These are phyloP conservation scores for Pelargonium myrrhifolium DNA, from an alignment of 441 rosid species.

Conservation along the genomic window DNA sequence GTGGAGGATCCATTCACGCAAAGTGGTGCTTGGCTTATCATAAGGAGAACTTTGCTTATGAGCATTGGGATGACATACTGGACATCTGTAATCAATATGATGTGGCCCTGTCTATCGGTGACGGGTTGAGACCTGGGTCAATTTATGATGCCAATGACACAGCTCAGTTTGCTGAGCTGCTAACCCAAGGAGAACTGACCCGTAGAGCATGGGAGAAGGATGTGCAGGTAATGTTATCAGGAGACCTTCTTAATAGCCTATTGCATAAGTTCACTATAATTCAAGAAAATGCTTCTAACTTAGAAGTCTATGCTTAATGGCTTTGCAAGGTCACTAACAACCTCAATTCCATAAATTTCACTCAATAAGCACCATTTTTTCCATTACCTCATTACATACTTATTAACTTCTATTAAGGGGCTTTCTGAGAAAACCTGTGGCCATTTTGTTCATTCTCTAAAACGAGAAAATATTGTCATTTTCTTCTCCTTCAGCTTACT, in stretches of 20 bases:
- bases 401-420: neutral
- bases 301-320: neutral
- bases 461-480: neutral
- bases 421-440: neutral
- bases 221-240: slow-evolving; percentile 63
- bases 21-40: slow-evolving; percentile 96
- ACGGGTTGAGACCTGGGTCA: slow-evolving; percentile 93
- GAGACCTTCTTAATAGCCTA: neutral
- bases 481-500: neutral
- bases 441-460: neutral
- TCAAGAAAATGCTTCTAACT: neutral
- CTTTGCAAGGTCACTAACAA: neutral
- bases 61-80: slow-evolving; percentile 96
- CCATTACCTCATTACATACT: neutral
- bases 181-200: slow-evolving; percentile 94
- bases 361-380: too few species aligned
- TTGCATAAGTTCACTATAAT: slow-evolving; percentile 4
- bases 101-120: slow-evolving; percentile 91
- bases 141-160: slow-evolving; percentile 94
- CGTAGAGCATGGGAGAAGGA: slow-evolving; percentile 97
- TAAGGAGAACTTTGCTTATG: slow-evolving; percentile 92
- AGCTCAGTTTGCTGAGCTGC: slow-evolving; percentile 96
- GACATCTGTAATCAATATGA: slow-evolving; percentile 93
- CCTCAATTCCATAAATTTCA: neutral
- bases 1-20: slow-evolving; percentile 95